phyloP scores from a whole-genome alignment of 306 rosid species.

The Inga oerstediana region DNA sequence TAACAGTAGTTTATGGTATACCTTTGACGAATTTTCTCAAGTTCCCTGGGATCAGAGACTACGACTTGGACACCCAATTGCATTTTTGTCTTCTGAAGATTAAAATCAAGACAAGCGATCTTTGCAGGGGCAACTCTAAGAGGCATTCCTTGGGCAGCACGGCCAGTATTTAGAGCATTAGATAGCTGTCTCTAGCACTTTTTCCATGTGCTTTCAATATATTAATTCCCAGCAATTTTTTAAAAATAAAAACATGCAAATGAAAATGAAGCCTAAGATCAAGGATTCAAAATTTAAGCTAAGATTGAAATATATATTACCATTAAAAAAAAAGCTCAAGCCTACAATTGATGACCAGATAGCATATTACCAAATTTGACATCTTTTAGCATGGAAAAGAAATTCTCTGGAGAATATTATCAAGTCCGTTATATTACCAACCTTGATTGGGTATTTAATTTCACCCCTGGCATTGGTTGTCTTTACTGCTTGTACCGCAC shows the following conservation, averaged over 20 bases:
- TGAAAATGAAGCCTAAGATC: neutral
- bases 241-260: neutral
- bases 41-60: slow-evolving; percentile 91
- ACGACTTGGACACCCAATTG: slow-evolving; percentile 97
- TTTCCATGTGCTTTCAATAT: slow-evolving; percentile 97
- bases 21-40: slow-evolving; percentile 97
- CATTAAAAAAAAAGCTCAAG: neutral
- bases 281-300: neutral
- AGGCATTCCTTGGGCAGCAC: slow-evolving; percentile 99
- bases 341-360: neutral
- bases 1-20: slow-evolving; percentile 27
- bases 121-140: slow-evolving; percentile 87
- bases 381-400: slow-evolving; percentile 19
- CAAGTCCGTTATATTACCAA: slow-evolving; percentile 38
- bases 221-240: slow-evolving; percentile 72
- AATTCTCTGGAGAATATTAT: neutral
- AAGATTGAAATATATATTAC: slow-evolving; percentile 3
- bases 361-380: slow-evolving; percentile 12
- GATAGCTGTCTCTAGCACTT: slow-evolving; percentile 90
- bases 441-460: slow-evolving; percentile 95
- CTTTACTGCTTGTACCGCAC: slow-evolving; percentile 85
- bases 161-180: slow-evolving; percentile 90
- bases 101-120: slow-evolving; percentile 95
- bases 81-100: slow-evolving; percentile 99
- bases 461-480: slow-evolving; percentile 96